Evolutionary conservation across 257 asterid species (phyloP), one percentile per base, ranked within the genome.

Genomic region (Mitragyna speciosa): DNA sequence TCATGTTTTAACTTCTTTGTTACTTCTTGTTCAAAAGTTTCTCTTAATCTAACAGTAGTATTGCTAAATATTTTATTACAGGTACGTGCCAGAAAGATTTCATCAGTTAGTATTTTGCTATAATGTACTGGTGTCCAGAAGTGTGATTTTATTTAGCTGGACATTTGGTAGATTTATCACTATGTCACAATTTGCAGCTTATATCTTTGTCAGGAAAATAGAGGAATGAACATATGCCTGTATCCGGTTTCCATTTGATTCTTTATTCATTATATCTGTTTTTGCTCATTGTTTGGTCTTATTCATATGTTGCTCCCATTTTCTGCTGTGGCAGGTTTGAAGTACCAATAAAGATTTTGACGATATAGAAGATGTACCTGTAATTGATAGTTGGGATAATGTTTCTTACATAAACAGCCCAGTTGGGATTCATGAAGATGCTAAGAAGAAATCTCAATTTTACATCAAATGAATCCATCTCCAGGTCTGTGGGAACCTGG

Each of bases 321-420:
- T 82, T 78, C 41, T 78, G 78, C 72, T 83, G 72, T 77, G 86
- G 76, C 94, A 94, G 98, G 93, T 96, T 72, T 88, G 96, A 83
- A 88, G 77, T 82, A 64, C 83, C 56, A 79, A 76, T 61, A 91
- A 85, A 82, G 93, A 92, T 88, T 79, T 91, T 67, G 93, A 91
- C 22, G 95, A 89, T 70, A 66, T 94, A 72, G 95, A 91, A 83
- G 94, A 89, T 78, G 85, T 78, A 58, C 88, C 97, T 43, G 41
- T 69, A 61, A 86, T 91, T 73, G 97, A 91, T 74, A 89, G 83
- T 86, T 96, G 99, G 99, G 99, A 94, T 76, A 90, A 85, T 39
- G 76, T 94, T 52, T 90, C 93, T 69, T 96, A 94, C 89, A 87
- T 96, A 69, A 96, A 96, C 79, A 90, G 88, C 79, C 97, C 98